Base-by-base conservation (phyloP, 148 eudicot species). In the Arbutus unedo region DNA sequence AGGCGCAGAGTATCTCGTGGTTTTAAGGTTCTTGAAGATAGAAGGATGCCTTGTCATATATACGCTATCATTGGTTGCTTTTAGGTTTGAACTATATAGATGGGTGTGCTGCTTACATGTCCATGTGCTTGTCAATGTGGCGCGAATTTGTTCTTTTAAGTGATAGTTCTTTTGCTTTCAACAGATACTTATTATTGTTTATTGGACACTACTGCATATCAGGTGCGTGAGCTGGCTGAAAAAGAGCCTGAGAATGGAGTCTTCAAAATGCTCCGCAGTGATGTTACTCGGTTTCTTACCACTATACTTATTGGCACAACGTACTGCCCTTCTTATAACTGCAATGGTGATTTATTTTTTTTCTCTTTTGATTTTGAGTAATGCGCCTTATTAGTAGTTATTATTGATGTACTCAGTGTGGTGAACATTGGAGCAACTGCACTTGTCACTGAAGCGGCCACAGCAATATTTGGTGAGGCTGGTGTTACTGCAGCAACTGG, bases 241-340 rank as follows among this genome's bases (percentile, higher is more conserved):
- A 96, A 94, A 86, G 98, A 96, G 87, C 87, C 98, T 64, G 98
- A 93, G 49, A 86, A 92, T 86, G 95, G 94, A 41, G 97, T 96
- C 80, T 94, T 96, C 87, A 94, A 86, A 90, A 91, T 94, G 98
- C 96, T 96, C 45, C 91, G 95, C 64, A 93, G 91, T 79, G 99
- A 96, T 84, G 98, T 96, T 57, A 94, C 99, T 15, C 92, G 99
- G 76, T 96, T 96, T 75, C 90, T 96, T 76, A 96, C 99, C 67
- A 96, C 99, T 79, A 96, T 96, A 83, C 97, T 96, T 71, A 96
- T 96, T 78, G 99, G 99, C 89, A 96, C 99, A 78, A 96, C 99
- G 98, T 96, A 96, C 57, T 51, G 64, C 80, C 85, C 83, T 76
- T 76, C 74, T 16, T 72, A 66, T 53, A 8, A 15, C 68, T 78